Evolutionary conservation across 352 stramenopile genomes (phyloP), one percentile per base, ranked within the genome.

Genomic region (Peronospora farinosa): DNA sequence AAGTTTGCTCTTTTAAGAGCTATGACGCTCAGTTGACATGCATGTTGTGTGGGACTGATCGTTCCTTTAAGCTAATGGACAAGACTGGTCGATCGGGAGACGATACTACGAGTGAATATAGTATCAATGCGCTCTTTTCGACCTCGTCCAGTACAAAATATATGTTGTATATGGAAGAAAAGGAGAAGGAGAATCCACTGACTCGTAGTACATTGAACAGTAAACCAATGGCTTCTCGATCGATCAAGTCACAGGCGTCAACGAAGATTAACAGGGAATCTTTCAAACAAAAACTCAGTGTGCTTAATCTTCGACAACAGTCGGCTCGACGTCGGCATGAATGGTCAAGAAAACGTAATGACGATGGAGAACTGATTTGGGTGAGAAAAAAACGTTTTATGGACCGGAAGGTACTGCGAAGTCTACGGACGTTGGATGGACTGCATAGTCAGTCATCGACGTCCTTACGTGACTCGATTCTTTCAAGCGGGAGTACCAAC

Each of bases 1-100:
- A 90, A n/a, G 86, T 96, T n/a, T 96, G 88, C 54, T 86, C 72
- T 30, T 96, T 96, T 57, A 94, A 95, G 63, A 96, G 90, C 65
- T 90, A 93, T 59, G 79, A 91, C 13, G 74, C 80, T 0, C 85
- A 91, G 48, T 69, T 82, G 51, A 90, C 73, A 7, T 96, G 88
- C 62, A 92, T 92, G 69, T 60, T 96, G 12, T 96, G 88, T 55
- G 88, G 88, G 36, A 95, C 79, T 0, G 84, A 95, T 40, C 54
- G 76, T 31, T 76, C 74, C 0, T 91, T 91, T 49, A 78, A 69
- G 39, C 54, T 91, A 42, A 53, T 91, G 8, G 79, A 91, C 23
- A 85, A 82, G 52, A 43, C 48, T 8, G 40, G 25, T 7, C 44
- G 51, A 0, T 48, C 47, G 1, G 32, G 63, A 23, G 72, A 84